Base-by-base conservation (phyloP, 2,329 filamentous ascomycete genomes). In the Drechmeria coniospora region DNA sequence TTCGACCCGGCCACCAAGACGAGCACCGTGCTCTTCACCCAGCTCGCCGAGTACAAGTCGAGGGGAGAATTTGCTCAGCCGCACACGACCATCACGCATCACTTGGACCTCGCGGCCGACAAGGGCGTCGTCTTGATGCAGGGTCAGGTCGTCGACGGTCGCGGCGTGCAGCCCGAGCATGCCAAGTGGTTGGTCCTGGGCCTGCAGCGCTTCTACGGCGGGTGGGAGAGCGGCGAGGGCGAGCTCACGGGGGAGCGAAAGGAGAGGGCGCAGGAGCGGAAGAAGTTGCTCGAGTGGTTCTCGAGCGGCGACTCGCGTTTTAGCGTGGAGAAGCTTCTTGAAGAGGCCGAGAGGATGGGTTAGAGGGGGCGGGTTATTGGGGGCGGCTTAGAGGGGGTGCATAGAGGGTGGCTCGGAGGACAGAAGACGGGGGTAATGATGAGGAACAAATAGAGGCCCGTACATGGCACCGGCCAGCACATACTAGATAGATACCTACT, bases 31-130 rank as follows among this genome's bases (percentile, higher is more conserved):
- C 73, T 98, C 19, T 95, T 98, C 57, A 98, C 90, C 1, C 80
- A 90, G 46, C 65, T 98, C 18, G 87, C 82, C 11, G 83, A 94
- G 50, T 98, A 79, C 60, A 94, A 95, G 63, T 58, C 82, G 32
- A 68, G 87, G 28, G 86, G 86, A 28, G 81, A 93, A 52, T 98
- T 74, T 47, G 83, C 83, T 24, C 73, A 79, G 52, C 86, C 90
- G 25, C 90, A 98, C 48, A 98, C 90, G 0, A 94, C 83, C 3
- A 63, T 95, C 30, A 94, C 87, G 22, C 84, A 95, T 53, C 82
- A 98, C 54, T 58, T 78, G 11, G 90, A 98, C 51, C 57, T 94
- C 3, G 70, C 70, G 0, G 61, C 67, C 32, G 68, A 73, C 8
- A 81, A 83, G 43, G 81, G 75, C 5, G 46, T 95, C 15, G 84